Percentiles rank a stretch among this genome's conserved stretches.
Conservation (phyloP, 208 protist genomes). For the Leishmania amazonensis region DNA sequence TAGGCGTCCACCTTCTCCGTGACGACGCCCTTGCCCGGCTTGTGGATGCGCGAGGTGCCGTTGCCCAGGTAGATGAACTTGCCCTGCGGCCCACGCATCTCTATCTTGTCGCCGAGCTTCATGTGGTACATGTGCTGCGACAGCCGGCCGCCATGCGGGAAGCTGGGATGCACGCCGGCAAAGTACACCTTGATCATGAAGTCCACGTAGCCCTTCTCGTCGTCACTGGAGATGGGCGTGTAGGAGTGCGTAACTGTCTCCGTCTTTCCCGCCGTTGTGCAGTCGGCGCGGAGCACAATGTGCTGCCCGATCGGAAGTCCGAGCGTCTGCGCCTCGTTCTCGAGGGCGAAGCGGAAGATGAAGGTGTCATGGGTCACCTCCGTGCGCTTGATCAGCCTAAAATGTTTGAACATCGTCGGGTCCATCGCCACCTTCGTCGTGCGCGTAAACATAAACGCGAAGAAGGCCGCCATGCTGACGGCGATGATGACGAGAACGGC, state of each 20-base stretch:
- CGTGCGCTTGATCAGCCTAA: conserved; percentile 60
- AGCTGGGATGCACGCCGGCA: conserved; percentile 74
- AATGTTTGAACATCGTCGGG: conserved; percentile 53
- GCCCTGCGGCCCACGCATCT: conserved; percentile 90
- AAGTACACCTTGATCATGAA: conserved; percentile 95
- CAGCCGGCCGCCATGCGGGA: conserved; percentile 89
- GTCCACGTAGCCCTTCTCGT: conserved; percentile 91
- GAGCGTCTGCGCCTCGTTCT: conserved; percentile 43
- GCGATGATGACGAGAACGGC: conserved; percentile 26
- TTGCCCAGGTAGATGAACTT: conserved; percentile 88
- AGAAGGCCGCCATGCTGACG: conserved; percentile 28
- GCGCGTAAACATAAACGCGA: conserved; percentile 27
- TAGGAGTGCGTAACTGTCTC: conserved; percentile 83
- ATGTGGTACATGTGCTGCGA: conserved; percentile 89
- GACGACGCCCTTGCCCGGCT: conserved; percentile 23
- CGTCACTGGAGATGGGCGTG: conserved; percentile 90
- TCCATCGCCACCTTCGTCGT: conserved; percentile 49
- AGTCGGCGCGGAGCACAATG: conserved; percentile 59
- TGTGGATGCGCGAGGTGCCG: conserved; percentile 34
- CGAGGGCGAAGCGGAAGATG: conserved; percentile 87
- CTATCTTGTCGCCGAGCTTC: conserved; percentile 78
- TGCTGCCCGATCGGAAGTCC: conserved; percentile 87
- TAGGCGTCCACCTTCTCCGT: conserved; percentile 53
- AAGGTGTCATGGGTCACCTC: conserved; percentile 69
- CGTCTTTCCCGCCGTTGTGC: conserved; percentile 42